Conservation (phyloP, 257 asterid species). For the Nicotiana tomentosiformis region DNA sequence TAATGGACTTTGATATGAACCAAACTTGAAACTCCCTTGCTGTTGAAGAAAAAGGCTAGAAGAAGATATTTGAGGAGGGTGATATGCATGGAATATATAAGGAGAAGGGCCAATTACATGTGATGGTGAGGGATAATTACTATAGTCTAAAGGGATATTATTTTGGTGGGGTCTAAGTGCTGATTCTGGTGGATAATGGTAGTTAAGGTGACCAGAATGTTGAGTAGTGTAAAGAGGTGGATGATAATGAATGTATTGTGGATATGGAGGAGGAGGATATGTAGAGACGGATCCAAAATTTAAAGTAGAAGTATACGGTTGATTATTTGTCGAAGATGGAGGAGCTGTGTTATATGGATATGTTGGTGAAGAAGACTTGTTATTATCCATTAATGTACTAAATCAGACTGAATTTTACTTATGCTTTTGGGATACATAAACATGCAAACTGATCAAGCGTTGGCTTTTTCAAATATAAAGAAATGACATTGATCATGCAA, state of each 20-base stretch:
- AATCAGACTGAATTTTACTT: background rate
- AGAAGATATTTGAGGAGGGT: constrained; percentile 27
- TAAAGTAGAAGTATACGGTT: constrained; percentile 33
- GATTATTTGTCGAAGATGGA: constrained; percentile 27
- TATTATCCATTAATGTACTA: constrained; percentile 44
- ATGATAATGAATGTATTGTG: constrained; percentile 43
- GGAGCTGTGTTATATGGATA: constrained; percentile 48
- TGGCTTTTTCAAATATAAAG: no score
- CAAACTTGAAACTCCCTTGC: constrained; percentile 40
- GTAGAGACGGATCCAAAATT: background rate
- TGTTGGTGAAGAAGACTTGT: constrained; percentile 36
- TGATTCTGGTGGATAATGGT: constrained; percentile 25
- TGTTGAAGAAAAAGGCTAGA: constrained; percentile 29
- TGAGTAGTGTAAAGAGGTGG: constrained; percentile 38
- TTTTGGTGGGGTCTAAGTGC: constrained; percentile 11
- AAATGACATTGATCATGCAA: no score
- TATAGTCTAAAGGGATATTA: constrained; percentile 16
- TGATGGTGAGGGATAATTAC: constrained; percentile 27
- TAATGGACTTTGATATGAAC: constrained; percentile 29
- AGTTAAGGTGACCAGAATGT: constrained; percentile 28
- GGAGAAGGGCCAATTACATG: constrained; percentile 34
- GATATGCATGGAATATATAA: constrained; percentile 43
- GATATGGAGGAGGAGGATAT: constrained; percentile 38
- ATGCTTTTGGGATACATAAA: no score
- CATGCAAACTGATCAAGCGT: no score